Percentiles rank a stretch among this genome's conserved stretches.
These are phyloP conservation scores for Hanseniaspora clermontiae DNA, from an alignment of 805 yeast species.

Conservation along the genomic window DNA sequence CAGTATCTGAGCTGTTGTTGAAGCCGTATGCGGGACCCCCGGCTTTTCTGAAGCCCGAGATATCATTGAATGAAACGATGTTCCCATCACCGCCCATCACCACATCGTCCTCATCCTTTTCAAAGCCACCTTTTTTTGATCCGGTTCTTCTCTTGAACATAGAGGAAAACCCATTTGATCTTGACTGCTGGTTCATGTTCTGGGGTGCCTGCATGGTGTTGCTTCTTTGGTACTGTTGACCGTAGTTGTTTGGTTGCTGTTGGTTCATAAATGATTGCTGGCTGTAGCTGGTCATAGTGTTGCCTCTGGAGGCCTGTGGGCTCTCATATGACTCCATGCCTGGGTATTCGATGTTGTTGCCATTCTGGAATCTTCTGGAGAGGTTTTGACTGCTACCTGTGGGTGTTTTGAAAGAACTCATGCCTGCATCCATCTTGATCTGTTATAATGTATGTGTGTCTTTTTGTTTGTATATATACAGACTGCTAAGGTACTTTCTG, in stretches of 20 bases:
- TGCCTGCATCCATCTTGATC: constrained; percentile 11
- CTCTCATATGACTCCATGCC: neutral
- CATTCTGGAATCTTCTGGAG: neutral
- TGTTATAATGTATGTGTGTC: neutral
- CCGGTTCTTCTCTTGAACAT: constrained; percentile 12
- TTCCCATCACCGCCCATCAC: constrained; percentile 27
- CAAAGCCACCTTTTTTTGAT: constrained; percentile 13
- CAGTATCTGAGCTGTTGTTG: constrained; percentile 38
- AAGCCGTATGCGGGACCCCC: constrained; percentile 48
- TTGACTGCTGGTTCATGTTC: neutral
- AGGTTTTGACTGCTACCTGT: neutral
- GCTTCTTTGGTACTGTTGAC: neutral
- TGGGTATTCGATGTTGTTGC: neutral
- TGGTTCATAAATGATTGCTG: constrained; percentile 15
- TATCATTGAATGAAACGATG: constrained; percentile 48
- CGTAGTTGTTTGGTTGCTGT: neutral
- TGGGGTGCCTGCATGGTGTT: neutral
- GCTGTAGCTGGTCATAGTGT: constrained; percentile 3
- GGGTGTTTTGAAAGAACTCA: constrained; percentile 3
- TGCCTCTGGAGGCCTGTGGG: constrained; percentile 1
- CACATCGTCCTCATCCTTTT: constrained; percentile 27
- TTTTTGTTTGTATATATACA: too few species aligned
- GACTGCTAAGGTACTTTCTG: too few species aligned
- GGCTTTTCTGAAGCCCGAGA: constrained; percentile 49
- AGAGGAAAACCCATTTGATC: neutral